These are phyloP conservation scores for Geotrichum cucujoidarum DNA, from an alignment of 1,139 yeast genomes.

Conservation along the genomic window DNA sequence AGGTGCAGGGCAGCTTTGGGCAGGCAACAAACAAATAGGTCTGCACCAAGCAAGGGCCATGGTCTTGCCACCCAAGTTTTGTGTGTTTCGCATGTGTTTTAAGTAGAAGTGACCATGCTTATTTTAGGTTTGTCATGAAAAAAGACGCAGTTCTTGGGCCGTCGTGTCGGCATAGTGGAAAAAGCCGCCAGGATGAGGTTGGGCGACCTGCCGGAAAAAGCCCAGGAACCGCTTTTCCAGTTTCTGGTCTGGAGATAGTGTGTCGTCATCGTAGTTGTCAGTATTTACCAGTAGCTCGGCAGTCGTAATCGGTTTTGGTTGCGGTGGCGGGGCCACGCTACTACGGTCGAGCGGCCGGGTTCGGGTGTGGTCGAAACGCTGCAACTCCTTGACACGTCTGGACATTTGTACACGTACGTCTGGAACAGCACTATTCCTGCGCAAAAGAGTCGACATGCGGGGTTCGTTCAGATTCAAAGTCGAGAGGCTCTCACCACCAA, in stretches of 20 bases:
- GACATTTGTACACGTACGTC: slow-evolving; percentile 2
- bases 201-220: neutral
- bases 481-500: neutral
- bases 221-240: neutral
- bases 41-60: too few relatives aligned
- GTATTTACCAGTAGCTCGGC: too few relatives aligned
- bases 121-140: too few relatives aligned
- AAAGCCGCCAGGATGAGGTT: neutral
- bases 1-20: too few relatives aligned
- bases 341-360: neutral
- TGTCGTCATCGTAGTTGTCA: too few relatives aligned
- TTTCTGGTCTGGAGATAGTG: neutral
- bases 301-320: too few relatives aligned
- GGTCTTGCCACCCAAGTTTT: too few relatives aligned
- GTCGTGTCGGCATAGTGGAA: neutral
- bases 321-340: too few relatives aligned
- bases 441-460: neutral
- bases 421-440: neutral
- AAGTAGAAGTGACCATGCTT: too few relatives aligned
- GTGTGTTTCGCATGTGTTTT: too few relatives aligned
- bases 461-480: slow-evolving; percentile 1
- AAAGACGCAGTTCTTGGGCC: too few relatives aligned
- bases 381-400: neutral
- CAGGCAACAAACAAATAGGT: too few relatives aligned
- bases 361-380: neutral